Evolutionary conservation across 257 asterid species (phyloP), one percentile per base, ranked within the genome.

Genomic region (Nicotiana tabacum): DNA sequence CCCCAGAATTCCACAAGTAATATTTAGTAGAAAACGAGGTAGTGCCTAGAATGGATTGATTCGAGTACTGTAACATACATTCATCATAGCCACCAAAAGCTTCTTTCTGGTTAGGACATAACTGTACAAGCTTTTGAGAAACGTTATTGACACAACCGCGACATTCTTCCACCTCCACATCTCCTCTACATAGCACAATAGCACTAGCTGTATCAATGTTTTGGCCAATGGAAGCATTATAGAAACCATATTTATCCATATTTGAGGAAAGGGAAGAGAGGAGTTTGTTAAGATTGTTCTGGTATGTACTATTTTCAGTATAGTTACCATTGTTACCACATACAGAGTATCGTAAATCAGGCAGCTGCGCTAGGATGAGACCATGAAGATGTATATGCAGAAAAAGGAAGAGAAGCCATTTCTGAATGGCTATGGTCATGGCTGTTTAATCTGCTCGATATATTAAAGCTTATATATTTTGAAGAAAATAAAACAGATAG

Each of bases 131-230:
- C 12, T 24, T 37, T 10, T 2, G 11, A 1, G 65, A 3, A 4
- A 3, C 85, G 4, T 15, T 21, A 0, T 33, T 0, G 21, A 86
- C 58, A 33, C 83, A 83, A 3, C 21, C 1, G 5, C 37, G 27
- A 60, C 87, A 82, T 2, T 2, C 48, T 0, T 27, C 27, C 1
- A 16, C 0, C 2, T 5, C 61, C 0, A 77, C 69, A 4, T 79
- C 84, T 30, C 84, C 86, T 5, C 88, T 74, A 56, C 88, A 85
- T 9, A 85, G 56, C 13, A 80, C 77, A 4, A 78, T 12, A n/a
- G 69, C 77, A 7, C 66, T 66, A 1, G n/a, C 85, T 3, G 27
- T 27, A 32, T 78, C 65, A 2, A 64, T 27, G 9, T 16, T 56
- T 27, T 33, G 13, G 17, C 86, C 86, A 1, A 9, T 11, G 1